Base-by-base conservation (phyloP, 2,329 filamentous ascomycete species). In the Teratosphaeria viscida region DNA sequence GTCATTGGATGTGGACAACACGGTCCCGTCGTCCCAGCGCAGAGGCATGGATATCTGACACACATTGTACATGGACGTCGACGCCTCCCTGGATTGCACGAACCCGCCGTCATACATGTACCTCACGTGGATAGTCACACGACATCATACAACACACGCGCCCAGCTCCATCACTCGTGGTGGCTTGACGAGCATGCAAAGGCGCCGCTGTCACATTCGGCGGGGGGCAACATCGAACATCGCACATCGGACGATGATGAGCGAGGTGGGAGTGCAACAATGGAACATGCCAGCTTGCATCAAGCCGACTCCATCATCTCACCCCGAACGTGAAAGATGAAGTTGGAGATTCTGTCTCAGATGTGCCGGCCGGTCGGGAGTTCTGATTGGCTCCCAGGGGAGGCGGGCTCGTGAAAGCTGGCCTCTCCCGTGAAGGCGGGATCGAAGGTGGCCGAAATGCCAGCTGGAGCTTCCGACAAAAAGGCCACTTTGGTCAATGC, bases 371-470 rank as follows among this genome's bases (percentile, higher is more conserved):
- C 43, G n/a, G 8, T 49, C n/a, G 43, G 19, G 23, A n/a, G n/a
- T 49, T 49, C 43, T 49, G 43, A 23, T 49, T 49, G 43, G 43
- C 19, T 49, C 43, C 12, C 11, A 39, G 43, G 39, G 4, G 32
- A 32, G 26, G 23, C 34, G 26, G 26, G 37, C 55, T 19, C 14
- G 55, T 56, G 55, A 56, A 56, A 56, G 55, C 39, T 56, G 55
- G 55, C 55, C 55, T 56, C 43, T 56, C 52, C 29, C 43, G 43
- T 19, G 26, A 54, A 12, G 11, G 19, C 11, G 37, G 37, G 19
- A 47, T 56, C 16, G 55, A 56, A 56, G 19, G 23, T 37, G 26
- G 26, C 55, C 32, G 55, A 56, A 56, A 56, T 23, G 55, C 55
- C 55, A 56, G 55, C 55, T 56, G 32, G 55, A 37, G 32, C 32